These are phyloP conservation scores for Sophora flavescens DNA, from an alignment of 306 rosid genomes.

Conservation along the genomic window DNA sequence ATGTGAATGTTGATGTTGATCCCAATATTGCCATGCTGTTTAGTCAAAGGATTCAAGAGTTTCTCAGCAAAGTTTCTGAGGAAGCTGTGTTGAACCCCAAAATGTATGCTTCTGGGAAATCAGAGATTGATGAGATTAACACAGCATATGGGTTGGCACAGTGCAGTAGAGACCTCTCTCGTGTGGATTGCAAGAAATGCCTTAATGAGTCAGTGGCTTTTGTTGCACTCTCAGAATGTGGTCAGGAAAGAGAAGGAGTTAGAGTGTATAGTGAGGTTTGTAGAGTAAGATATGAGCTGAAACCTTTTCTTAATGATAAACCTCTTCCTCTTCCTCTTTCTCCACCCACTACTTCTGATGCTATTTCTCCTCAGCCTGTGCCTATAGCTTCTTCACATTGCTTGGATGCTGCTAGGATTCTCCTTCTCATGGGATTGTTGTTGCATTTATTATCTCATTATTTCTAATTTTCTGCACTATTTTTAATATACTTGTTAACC, in stretches of 20 bases:
- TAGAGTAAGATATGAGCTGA: slow-evolving; percentile 31
- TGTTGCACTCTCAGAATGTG: background rate
- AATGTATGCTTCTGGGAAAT: slow-evolving; percentile 22
- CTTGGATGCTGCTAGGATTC: background rate
- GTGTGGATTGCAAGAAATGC: background rate
- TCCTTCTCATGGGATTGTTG: background rate
- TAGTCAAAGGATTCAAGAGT: background rate
- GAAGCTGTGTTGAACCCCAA: slow-evolving; percentile 6
- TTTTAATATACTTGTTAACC: too few relatives aligned
- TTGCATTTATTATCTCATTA: background rate
- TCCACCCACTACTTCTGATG: background rate
- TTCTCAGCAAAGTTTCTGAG: background rate
- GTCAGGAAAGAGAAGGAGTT: background rate
- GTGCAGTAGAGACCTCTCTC: slow-evolving; percentile 13
- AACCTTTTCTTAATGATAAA: background rate
- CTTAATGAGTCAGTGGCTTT: background rate
- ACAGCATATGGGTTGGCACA: slow-evolving; percentile 22
- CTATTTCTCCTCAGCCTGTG: slow-evolving; percentile 13
- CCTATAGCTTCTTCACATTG: background rate
- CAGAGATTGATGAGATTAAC: background rate
- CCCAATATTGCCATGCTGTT: background rate
- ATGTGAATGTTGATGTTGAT: background rate
- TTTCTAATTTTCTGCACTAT: too few relatives aligned
- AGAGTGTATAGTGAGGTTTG: slow-evolving; percentile 22
- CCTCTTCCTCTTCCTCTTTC: background rate